phyloP scores from a whole-genome alignment of 1,139 yeast genomes.

The Magnusiomyces suaveolens region DNA sequence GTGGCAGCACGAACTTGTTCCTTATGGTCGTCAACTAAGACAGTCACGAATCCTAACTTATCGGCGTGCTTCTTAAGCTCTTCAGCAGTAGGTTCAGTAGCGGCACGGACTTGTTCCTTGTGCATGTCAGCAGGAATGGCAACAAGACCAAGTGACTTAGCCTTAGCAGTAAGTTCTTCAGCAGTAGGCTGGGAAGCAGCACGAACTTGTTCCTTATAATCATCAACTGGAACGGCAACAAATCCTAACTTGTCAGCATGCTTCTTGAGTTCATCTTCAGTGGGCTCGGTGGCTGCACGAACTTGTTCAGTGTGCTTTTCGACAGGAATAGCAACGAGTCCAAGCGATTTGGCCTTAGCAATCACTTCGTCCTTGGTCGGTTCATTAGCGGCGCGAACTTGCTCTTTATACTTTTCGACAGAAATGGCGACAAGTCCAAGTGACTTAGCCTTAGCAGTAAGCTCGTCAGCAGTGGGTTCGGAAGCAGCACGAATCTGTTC shows the following conservation, averaged over 20 bases:
- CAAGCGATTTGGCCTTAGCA: conserved; percentile 21
- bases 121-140: conserved; percentile 23
- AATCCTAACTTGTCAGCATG: conserved; percentile 29
- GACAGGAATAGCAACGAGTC: conserved; percentile 22
- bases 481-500: conserved; percentile 19
- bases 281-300: conserved; percentile 31
- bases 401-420: conserved; percentile 3
- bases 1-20: conserved; percentile 13
- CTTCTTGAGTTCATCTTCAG: conserved; percentile 27
- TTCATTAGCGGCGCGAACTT: conserved; percentile 18
- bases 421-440: conserved; percentile 3
- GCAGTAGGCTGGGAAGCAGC: conserved; percentile 32
- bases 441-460: conserved; percentile 14
- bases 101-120: conserved; percentile 20
- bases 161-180: conserved; percentile 32
- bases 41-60: conserved; percentile 24
- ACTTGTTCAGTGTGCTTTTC: conserved; percentile 26
- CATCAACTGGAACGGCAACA: conserved; percentile 36
- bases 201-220: neutral
- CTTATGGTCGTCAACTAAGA: conserved; percentile 6
- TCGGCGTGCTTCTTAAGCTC: conserved; percentile 43
- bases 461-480: conserved; percentile 20
- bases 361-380: conserved; percentile 14
- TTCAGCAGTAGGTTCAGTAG: conserved; percentile 23
- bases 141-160: conserved; percentile 21